These are phyloP conservation scores for Butyriboletus loyo DNA, from an alignment of 768 basidiomycete genomes.

Conservation along the genomic window DNA sequence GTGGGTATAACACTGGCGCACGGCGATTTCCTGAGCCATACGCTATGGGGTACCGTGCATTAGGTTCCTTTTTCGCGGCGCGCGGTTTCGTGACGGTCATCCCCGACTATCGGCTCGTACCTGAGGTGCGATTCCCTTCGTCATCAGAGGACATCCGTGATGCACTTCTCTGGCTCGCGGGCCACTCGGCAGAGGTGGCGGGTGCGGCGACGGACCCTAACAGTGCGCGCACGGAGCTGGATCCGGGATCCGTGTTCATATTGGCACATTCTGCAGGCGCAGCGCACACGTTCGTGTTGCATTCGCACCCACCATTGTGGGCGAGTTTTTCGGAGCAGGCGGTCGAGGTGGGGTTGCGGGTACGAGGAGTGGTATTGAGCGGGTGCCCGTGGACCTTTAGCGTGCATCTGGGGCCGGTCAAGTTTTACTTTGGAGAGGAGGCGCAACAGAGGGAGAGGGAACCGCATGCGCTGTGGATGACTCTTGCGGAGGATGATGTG, in stretches of 20 bases:
- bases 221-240: constrained; percentile 27
- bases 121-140: constrained; percentile 52
- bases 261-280: constrained; percentile 66
- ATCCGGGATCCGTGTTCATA: constrained; percentile 43
- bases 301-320: constrained; percentile 33
- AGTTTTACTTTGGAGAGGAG: constrained; percentile 39
- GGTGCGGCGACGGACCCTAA: background rate
- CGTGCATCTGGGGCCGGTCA: constrained; percentile 17
- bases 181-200: constrained; percentile 28
- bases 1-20: constrained; percentile 54
- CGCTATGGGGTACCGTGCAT: constrained; percentile 51
- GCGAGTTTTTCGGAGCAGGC: constrained; percentile 30
- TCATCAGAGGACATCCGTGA: constrained; percentile 57
- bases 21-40: constrained; percentile 46
- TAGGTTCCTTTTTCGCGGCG: constrained; percentile 61
- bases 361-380: constrained; percentile 46
- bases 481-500: constrained; percentile 35
- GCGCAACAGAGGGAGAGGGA: constrained; percentile 39
- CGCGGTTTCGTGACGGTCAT: constrained; percentile 61
- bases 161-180: constrained; percentile 53
- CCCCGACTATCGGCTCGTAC: constrained; percentile 66
- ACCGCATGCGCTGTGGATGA: constrained; percentile 40
- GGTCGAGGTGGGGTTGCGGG: constrained; percentile 16
- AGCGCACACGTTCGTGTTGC: constrained; percentile 44
- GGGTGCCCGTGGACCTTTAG: constrained; percentile 45